phyloP scores from a whole-genome alignment of 768 basidiomycete species.

The Serendipita indica region DNA sequence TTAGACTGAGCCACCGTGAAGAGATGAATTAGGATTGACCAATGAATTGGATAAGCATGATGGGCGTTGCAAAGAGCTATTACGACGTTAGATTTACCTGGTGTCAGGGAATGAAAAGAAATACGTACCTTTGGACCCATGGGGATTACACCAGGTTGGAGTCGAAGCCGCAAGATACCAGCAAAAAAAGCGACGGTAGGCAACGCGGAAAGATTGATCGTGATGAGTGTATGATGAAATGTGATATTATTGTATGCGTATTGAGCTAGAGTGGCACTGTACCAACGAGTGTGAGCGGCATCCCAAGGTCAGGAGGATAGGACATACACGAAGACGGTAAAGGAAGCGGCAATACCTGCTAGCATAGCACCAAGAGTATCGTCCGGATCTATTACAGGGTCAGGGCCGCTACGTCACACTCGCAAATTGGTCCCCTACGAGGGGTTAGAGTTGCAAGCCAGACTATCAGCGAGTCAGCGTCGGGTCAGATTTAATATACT shows the following conservation, averaged over 20 bases:
- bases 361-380: conserved; percentile 10
- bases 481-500: no score
- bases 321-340: not conserved
- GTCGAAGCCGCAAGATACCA: not conserved
- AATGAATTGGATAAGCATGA: conserved; percentile 1
- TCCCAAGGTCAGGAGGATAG: not conserved
- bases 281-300: not conserved
- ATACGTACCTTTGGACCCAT: conserved; percentile 5
- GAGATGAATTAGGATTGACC: no score
- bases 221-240: conserved; percentile 7
- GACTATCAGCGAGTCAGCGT: no score
- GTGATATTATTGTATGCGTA: conserved; percentile 10
- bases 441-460: conserved; percentile 2
- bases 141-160: conserved; percentile 4
- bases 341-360: not conserved
- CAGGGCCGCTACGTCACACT: not conserved
- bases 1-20: no score
- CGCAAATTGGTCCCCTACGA: not conserved
- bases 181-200: conserved; percentile 9
- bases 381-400: not conserved
- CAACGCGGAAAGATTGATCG: not conserved
- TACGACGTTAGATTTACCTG: not conserved
- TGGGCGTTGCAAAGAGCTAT: not conserved
- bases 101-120: not conserved
- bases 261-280: not conserved